phyloP scores from a whole-genome alignment of 2,329 filamentous ascomycete species.

The Cordyceps javanica region DNA sequence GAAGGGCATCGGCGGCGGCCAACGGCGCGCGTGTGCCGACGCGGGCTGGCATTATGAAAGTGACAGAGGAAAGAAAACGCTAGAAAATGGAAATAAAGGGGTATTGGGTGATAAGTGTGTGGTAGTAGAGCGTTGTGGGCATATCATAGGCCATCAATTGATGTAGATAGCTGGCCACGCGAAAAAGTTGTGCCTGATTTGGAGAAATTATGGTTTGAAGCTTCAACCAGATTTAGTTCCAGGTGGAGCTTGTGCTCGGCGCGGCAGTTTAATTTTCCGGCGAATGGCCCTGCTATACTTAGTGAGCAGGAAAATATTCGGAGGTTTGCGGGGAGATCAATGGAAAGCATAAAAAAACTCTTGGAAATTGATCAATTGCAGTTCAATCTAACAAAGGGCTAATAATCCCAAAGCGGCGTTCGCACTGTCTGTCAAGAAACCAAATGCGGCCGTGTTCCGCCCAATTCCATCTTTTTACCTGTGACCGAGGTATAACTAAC shows the following conservation, averaged over 20 bases:
- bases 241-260: neutral
- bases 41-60: conserved; percentile 21
- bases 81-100: neutral
- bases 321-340: too few species aligned
- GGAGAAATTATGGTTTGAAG: conserved; percentile 3
- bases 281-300: neutral
- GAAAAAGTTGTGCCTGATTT: conserved; percentile 14
- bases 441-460: neutral
- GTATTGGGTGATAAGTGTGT: conserved; percentile 1
- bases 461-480: neutral
- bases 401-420: neutral
- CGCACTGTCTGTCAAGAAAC: neutral
- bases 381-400: neutral
- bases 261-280: conserved; percentile 12
- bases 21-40: conserved; percentile 22
- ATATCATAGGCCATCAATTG: conserved; percentile 22
- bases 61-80: neutral
- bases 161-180: neutral
- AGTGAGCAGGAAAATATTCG: too few species aligned
- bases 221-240: conserved; percentile 3
- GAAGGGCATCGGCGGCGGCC: conserved; percentile 25
- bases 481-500: conserved; percentile 8
- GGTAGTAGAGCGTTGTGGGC: neutral
- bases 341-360: neutral
- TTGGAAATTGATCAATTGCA: neutral